Conservation (phyloP, 495 filamentous ascomycete genomes). For the Rhypophila decipiens region DNA sequence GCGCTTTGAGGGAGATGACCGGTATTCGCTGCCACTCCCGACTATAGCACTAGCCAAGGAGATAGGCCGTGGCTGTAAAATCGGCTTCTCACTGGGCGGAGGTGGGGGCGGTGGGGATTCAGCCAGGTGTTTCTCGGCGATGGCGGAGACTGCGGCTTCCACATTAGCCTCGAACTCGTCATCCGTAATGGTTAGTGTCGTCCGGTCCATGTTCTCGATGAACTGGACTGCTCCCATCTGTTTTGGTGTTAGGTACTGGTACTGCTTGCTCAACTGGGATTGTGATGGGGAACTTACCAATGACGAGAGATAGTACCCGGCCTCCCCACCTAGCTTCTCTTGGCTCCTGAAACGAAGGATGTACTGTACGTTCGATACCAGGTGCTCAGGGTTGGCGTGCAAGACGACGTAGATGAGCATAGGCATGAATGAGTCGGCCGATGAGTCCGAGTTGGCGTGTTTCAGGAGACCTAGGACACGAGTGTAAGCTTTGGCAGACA, state of each 20-base stretch:
- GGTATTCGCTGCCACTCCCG: too few species aligned
- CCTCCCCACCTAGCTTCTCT: slow-evolving; percentile 93
- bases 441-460: slow-evolving; percentile 87
- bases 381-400: slow-evolving; percentile 86
- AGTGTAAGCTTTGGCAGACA: slow-evolving; percentile 12
- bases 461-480: slow-evolving; percentile 74
- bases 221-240: slow-evolving; percentile 95
- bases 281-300: slow-evolving; percentile 48
- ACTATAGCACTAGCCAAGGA: slow-evolving; percentile 14
- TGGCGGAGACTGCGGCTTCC: slow-evolving; percentile 91
- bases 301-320: slow-evolving; percentile 97
- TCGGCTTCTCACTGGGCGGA: slow-evolving; percentile 56
- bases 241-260: slow-evolving; percentile 4
- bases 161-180: slow-evolving; percentile 94
- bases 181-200: slow-evolving; percentile 85
- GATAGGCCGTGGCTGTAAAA: slow-evolving; percentile 33
- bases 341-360: slow-evolving; percentile 95
- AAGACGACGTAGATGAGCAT: slow-evolving; percentile 94
- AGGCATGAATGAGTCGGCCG: slow-evolving; percentile 92
- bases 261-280: background rate
- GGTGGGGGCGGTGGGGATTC: slow-evolving; percentile 37
- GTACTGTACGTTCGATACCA: slow-evolving; percentile 97
- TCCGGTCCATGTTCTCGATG: slow-evolving; percentile 92
- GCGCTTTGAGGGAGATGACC: slow-evolving; percentile 28
- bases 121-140: slow-evolving; percentile 77